Evolutionary conservation across 1,284 basidiomycete genomes (phyloP), one percentile per base, ranked within the genome.

Genomic region (Rhizopogon parksii): DNA sequence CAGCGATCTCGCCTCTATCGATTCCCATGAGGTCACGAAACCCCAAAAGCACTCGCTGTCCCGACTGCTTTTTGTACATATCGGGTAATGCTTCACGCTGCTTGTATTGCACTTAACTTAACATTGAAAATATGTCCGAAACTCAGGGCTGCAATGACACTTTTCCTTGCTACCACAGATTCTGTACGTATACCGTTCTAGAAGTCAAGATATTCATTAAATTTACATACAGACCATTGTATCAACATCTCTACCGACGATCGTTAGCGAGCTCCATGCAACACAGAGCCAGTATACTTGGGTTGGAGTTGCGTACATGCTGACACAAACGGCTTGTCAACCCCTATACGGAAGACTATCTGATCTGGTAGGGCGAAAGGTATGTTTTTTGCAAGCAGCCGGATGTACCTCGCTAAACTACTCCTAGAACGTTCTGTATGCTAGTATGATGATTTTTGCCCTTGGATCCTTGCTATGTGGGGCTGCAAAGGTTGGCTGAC

Each of bases 121-220:
- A 50, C 17, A 24, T 24, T 24, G 21, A 37, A 27, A 32, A 25
- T 51, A 35, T 49, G 42, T 34, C 32, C 42, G 42, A 14, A 34
- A 12, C 50, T 35, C 60, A 88, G 86, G 46, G 85, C 85, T 45
- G 87, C 85, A 3, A 64, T 88, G 65, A 75, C 85, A 11, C 64
- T 89, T 53, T 90, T 90, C 64, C 79, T 90, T 9, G 87, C 87
- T 6, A 90, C 88, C 11, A 90, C 87, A 15, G 87, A 90, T 68
- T 79, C 85, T 49, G 88, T 90, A 61, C 57, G 84, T 71, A 39
- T 12, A 43, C 48, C 49, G 27, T 47, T 51, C 50, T 15, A 50
- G 54, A 49, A 46, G 48, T 50, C 5, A 14, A 34, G 39, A 34
- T 25, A 52, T 53, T 56, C 34, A 49, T 60, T 56, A 56, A 55